Percentiles rank a stretch among this genome's conserved stretches.
phyloP scores from a whole-genome alignment of 192 early-diverging fungal genomes.

The Coemansia sp. region DNA sequence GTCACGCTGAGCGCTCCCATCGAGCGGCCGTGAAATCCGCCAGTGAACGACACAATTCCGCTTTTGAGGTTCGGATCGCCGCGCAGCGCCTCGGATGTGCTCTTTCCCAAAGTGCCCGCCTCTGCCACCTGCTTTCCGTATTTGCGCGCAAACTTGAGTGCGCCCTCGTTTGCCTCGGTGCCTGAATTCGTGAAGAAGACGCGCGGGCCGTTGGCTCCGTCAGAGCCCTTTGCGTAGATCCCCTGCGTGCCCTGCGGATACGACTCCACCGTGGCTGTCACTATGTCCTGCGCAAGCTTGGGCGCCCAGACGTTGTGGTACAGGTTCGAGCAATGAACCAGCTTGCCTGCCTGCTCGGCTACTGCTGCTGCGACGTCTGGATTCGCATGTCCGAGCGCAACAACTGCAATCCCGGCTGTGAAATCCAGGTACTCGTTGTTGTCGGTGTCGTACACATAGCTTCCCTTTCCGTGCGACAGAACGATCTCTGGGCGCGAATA shows the following conservation, averaged over 20 bases:
- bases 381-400: slow-evolving; percentile 88
- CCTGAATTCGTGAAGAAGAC: slow-evolving; percentile 97
- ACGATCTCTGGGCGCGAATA: slow-evolving; percentile 72
- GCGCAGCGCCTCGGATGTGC: slow-evolving; percentile 53
- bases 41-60: slow-evolving; percentile 81
- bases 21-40: slow-evolving; percentile 96
- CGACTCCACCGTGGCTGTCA: slow-evolving; percentile 60
- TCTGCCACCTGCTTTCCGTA: slow-evolving; percentile 62
- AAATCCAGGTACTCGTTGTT: slow-evolving; percentile 89
- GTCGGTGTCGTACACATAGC: slow-evolving; percentile 74
- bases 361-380: slow-evolving; percentile 71
- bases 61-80: slow-evolving; percentile 63
- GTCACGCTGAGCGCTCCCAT: slow-evolving; percentile 97
- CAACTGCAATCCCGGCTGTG: slow-evolving; percentile 93
- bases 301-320: slow-evolving; percentile 91
- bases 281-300: slow-evolving; percentile 72
- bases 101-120: slow-evolving; percentile 35
- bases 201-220: slow-evolving; percentile 56
- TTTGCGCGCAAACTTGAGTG: slow-evolving; percentile 95
- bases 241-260: slow-evolving; percentile 55
- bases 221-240: slow-evolving; percentile 37
- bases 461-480: slow-evolving; percentile 83
- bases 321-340: slow-evolving; percentile 90
- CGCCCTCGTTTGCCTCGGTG: slow-evolving; percentile 98
- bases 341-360: slow-evolving; percentile 77